Evolutionary conservation across 768 basidiomycete genomes (phyloP).

Genomic region (Nidula microcarpa): DNA sequence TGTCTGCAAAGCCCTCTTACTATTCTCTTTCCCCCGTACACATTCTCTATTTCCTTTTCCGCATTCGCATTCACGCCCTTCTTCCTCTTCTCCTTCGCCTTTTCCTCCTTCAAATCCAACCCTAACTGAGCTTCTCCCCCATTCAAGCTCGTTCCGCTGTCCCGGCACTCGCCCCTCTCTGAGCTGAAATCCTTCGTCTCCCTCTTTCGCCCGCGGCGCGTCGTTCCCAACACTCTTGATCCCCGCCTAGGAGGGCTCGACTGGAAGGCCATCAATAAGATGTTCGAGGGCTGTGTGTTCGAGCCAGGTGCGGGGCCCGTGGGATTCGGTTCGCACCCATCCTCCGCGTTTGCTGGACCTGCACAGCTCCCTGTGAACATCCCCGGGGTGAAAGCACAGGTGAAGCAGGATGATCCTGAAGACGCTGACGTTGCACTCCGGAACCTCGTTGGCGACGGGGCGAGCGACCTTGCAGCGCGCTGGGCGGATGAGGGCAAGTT

Average conservation of each 20-base stretch:
- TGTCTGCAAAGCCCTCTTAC: too few species aligned
- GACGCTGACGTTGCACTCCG: slow-evolving; percentile 52
- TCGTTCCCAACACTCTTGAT: slow-evolving; percentile 80
- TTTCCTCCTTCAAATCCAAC: too few species aligned
- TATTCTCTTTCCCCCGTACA: neutral
- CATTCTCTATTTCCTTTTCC: slow-evolving; percentile 1
- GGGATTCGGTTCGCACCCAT: slow-evolving; percentile 10
- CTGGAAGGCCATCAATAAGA: slow-evolving; percentile 65
- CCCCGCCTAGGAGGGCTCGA: slow-evolving; percentile 55
- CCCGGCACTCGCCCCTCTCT: slow-evolving; percentile 83
- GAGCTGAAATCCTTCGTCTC: slow-evolving; percentile 81
- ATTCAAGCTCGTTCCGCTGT: slow-evolving; percentile 72
- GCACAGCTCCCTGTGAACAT: neutral
- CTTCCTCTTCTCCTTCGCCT: too few species aligned
- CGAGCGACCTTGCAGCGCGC: slow-evolving; percentile 37
- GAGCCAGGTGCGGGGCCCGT: too few species aligned
- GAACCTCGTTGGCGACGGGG: slow-evolving; percentile 63
- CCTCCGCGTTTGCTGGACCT: slow-evolving; percentile 1
- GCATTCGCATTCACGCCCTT: neutral
- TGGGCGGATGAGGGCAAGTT: slow-evolving; percentile 54
- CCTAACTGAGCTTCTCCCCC: too few species aligned
- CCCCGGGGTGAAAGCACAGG: slow-evolving; percentile 2
- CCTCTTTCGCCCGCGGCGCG: slow-evolving; percentile 71
- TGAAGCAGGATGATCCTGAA: slow-evolving; percentile 12
- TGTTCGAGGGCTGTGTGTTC: slow-evolving; percentile 60